Evolutionary conservation across 2,329 filamentous ascomycete genomes (phyloP).

Genomic region (Penicillium aurantiogriseum): DNA sequence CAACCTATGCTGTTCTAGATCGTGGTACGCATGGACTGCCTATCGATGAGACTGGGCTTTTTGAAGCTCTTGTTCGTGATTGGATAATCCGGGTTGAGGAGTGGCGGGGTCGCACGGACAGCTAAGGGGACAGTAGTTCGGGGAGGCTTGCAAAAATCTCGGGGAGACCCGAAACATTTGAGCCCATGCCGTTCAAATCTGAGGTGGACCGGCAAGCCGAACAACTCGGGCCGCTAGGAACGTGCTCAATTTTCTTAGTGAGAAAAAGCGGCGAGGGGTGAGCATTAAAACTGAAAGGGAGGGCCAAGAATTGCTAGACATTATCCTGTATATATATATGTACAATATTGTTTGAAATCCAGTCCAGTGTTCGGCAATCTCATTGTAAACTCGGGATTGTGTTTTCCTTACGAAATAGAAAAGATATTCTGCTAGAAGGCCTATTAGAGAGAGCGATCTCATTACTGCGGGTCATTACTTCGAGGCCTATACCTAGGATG

Average conservation of each 20-base stretch:
- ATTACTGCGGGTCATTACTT: too few species aligned
- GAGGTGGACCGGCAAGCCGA: not conserved
- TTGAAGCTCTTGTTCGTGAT: slow-evolving; percentile 30
- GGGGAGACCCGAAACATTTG: not conserved
- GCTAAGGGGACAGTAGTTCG: not conserved
- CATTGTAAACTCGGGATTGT: not conserved
- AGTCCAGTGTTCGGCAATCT: not conserved
- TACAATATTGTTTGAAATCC: not conserved
- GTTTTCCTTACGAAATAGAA: not conserved
- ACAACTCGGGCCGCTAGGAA: too few species aligned
- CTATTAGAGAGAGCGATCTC: not conserved
- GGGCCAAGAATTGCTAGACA: too few species aligned
- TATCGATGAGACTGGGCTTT: slow-evolving; percentile 28
- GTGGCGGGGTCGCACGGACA: slow-evolving; percentile 20
- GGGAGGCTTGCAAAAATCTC: not conserved
- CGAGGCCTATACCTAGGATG: not conserved
- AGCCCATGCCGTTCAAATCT: not conserved
- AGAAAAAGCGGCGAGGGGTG: too few species aligned
- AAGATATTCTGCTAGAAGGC: not conserved
- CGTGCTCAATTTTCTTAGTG: too few species aligned
- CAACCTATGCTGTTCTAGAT: slow-evolving; percentile 28
- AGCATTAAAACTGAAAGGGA: too few species aligned
- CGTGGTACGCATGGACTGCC: slow-evolving; percentile 29
- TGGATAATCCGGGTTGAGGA: slow-evolving; percentile 27
- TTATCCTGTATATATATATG: not conserved